Percentiles rank a stretch among this genome's conserved stretches.
Conservation (phyloP, 768 basidiomycete genomes). For the Amanita molliuscula region DNA sequence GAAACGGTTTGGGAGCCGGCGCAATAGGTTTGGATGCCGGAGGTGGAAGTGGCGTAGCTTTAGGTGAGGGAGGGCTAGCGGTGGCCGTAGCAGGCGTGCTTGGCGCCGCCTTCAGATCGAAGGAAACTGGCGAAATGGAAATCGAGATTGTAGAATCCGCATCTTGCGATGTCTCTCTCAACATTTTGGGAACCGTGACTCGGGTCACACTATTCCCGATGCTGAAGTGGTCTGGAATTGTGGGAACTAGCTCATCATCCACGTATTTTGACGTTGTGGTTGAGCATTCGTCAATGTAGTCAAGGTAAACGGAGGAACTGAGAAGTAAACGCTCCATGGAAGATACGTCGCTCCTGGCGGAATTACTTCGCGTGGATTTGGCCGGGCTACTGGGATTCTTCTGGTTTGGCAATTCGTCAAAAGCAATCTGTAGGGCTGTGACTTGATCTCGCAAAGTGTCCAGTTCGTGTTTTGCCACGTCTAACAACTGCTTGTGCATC, state of each 20-base stretch:
- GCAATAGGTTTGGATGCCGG: neutral
- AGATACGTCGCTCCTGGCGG: neutral
- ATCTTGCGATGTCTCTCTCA: neutral
- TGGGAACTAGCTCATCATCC: constrained; percentile 16
- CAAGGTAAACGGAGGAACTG: neutral
- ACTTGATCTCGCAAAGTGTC: neutral
- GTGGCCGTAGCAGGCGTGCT: neutral
- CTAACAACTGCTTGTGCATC: neutral
- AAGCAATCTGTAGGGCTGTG: neutral
- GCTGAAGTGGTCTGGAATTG: constrained; percentile 32
- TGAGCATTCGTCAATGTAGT: neutral
- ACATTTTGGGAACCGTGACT: neutral
- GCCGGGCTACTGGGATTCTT: neutral
- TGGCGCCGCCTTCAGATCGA: neutral
- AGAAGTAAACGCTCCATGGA: neutral
- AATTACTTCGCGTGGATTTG: neutral
- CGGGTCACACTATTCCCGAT: constrained; percentile 11
- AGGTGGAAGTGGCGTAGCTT: neutral
- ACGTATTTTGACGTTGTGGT: neutral
- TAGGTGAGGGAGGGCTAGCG: neutral
- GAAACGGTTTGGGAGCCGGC: neutral
- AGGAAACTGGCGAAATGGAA: neutral
- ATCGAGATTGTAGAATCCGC: neutral
- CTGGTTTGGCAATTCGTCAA: neutral
- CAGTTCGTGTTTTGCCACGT: constrained; percentile 1